Conservation (phyloP, 305 asterid genomes). For the Fraxinus paxiana region DNA sequence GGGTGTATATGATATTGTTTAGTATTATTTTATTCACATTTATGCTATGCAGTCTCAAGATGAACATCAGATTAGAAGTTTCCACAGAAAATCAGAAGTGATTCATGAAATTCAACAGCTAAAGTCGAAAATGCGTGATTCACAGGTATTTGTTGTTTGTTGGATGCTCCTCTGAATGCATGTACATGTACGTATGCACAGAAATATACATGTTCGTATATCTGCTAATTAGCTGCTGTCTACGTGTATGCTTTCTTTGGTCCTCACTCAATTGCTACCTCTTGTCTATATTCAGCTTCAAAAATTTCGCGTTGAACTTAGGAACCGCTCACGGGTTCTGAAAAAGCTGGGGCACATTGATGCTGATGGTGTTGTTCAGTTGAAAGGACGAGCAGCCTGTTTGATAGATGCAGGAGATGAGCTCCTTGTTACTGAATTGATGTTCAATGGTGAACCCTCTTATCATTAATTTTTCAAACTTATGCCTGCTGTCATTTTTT, state of each 20-base stretch:
- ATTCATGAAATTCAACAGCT: conserved; percentile 93
- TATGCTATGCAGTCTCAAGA: conserved; percentile 64
- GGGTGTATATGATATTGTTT: neutral
- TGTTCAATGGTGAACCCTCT: conserved; percentile 71
- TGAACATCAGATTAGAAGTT: conserved; percentile 69
- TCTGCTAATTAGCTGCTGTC: neutral
- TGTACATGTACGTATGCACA: neutral
- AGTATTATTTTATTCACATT: conserved; percentile 14
- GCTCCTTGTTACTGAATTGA: conserved; percentile 91
- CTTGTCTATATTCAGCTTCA: conserved; percentile 61
- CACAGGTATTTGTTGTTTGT: conserved; percentile 53
- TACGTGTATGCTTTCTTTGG: neutral
- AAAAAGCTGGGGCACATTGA: conserved; percentile 89
- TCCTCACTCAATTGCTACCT: conserved; percentile 13
- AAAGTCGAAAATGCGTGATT: conserved; percentile 87
- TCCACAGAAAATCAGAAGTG: conserved; percentile 91
- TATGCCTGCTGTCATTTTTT: neutral
- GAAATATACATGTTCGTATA: neutral
- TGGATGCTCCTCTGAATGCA: conserved; percentile 7
- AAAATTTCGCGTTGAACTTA: conserved; percentile 95
- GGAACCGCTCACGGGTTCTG: conserved; percentile 90
- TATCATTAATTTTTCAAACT: conserved; percentile 15
- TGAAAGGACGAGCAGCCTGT: conserved; percentile 98
- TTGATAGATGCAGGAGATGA: conserved; percentile 97
- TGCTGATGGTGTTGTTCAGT: conserved; percentile 73